A percentile compares a stretch with the other conserved stretches of the same genome.
These are phyloP conservation scores for Vickermania spadyakhi DNA, from an alignment of 208 protist species.

Conservation along the genomic window DNA sequence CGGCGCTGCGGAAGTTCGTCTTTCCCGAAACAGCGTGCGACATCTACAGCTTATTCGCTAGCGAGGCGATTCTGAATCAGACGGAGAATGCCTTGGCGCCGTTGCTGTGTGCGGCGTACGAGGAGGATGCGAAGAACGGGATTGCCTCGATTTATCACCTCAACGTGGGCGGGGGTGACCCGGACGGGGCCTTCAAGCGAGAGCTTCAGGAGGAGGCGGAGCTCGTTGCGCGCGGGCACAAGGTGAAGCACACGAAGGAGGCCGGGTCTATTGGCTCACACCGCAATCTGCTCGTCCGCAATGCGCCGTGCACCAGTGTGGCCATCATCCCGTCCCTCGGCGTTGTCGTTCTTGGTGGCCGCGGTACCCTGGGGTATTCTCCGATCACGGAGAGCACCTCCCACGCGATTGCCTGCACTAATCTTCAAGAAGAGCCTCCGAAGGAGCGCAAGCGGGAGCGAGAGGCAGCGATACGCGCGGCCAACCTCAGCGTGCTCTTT, in stretches of 20 bases:
- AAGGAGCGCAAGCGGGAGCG: not conserved
- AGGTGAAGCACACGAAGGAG: not conserved
- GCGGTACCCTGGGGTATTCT: conserved; percentile 26
- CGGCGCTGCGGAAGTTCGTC: conserved; percentile 23
- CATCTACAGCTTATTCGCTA: conserved; percentile 17
- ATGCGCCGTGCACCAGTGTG: conserved; percentile 18
- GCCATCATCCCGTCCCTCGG: conserved; percentile 20
- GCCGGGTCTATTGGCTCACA: conserved; percentile 9
- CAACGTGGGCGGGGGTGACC: not conserved
- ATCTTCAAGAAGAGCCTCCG: not conserved
- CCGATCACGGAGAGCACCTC: conserved; percentile 32
- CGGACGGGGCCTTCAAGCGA: not conserved
- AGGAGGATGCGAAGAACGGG: conserved; percentile 9
- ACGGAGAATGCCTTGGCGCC: not conserved
- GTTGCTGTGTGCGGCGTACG: conserved; percentile 18
- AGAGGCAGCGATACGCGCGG: not conserved
- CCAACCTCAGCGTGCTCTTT: not conserved
- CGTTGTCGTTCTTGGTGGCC: conserved; percentile 45
- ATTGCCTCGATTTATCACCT: conserved; percentile 19
- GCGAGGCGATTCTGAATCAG: conserved; percentile 11
- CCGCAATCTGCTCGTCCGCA: conserved; percentile 14
- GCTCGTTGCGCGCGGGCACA: not conserved
- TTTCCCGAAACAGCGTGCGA: conserved; percentile 28
- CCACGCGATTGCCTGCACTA: conserved; percentile 26
- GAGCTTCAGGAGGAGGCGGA: not conserved